A percentile compares a stretch with the other conserved stretches of the same genome.
Conservation (phyloP, 2,329 filamentous ascomycete genomes). For the Ophiostoma fasciatum region DNA sequence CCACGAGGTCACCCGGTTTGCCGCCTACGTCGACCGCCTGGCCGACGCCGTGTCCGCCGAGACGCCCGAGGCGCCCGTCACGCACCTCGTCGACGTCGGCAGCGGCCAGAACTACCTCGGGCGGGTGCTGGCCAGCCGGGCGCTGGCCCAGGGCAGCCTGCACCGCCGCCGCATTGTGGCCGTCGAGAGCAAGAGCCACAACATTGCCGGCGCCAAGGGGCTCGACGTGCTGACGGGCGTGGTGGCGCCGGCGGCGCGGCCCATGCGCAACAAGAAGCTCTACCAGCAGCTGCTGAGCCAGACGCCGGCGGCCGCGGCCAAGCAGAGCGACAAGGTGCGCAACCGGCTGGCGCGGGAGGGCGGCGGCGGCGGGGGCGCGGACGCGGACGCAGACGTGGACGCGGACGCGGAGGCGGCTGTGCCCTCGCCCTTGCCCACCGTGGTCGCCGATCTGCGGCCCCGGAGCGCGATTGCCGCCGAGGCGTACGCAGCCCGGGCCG, state of each 20-base stretch:
- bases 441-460: conserved; percentile 9
- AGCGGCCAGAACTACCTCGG: conserved; percentile 96
- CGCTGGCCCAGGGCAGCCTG: too few species aligned
- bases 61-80: conserved; percentile 42
- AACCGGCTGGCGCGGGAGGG: conserved; percentile 20
- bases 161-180: conserved; percentile 82
- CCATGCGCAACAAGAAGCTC: conserved; percentile 73
- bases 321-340: conserved; percentile 25
- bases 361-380: conserved; percentile 16
- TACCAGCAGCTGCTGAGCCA: conserved; percentile 40
- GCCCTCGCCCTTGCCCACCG: too few species aligned
- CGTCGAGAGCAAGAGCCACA: conserved; percentile 74
- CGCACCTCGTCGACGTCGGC: conserved; percentile 89
- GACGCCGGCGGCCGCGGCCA: conserved; percentile 21
- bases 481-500: conserved; percentile 48
- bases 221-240: conserved; percentile 76
- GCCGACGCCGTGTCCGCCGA: conserved; percentile 42
- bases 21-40: conserved; percentile 59
- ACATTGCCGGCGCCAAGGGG: conserved; percentile 69
- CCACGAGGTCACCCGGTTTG: conserved; percentile 85
- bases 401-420: neutral
- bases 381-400: conserved; percentile 13
- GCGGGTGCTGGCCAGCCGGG: conserved; percentile 67
- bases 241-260: conserved; percentile 48
- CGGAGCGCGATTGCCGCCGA: conserved; percentile 5